Conservation (phyloP, 2,329 filamentous ascomycete genomes). For the Epichloe brachyelytri region DNA sequence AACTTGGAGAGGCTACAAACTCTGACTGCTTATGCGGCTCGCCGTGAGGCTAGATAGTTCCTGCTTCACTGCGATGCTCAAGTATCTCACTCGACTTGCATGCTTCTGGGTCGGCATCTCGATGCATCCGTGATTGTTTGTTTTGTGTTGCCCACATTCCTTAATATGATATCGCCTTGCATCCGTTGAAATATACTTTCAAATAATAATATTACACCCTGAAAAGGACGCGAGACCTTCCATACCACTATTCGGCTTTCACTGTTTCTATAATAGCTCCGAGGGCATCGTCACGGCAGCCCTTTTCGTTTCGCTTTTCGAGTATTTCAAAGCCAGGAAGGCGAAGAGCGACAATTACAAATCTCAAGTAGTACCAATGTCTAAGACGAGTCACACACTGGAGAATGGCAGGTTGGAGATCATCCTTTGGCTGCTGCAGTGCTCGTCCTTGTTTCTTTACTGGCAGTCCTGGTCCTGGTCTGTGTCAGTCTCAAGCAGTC, state of each 20-base stretch:
- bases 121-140: neutral
- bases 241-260: neutral
- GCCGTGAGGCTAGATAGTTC: neutral
- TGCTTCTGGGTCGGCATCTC: neutral
- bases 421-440: constrained; percentile 20
- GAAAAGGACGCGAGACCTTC: neutral
- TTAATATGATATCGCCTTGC: neutral
- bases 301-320: neutral
- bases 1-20: neutral
- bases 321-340: neutral
- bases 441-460: constrained; percentile 19
- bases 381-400: constrained; percentile 11
- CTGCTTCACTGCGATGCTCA: neutral
- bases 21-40: neutral
- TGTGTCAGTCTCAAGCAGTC: constrained; percentile 13
- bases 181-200: neutral
- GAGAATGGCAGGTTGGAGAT: constrained; percentile 22
- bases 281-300: neutral
- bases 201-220: neutral
- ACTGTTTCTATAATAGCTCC: neutral
- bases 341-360: neutral
- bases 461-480: constrained; percentile 20
- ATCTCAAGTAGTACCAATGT: constrained; percentile 9
- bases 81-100: neutral
- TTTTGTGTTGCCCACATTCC: neutral